Conservation (phyloP, 2,329 filamentous ascomycete species). For the Conoideocrella luteorostrata region DNA sequence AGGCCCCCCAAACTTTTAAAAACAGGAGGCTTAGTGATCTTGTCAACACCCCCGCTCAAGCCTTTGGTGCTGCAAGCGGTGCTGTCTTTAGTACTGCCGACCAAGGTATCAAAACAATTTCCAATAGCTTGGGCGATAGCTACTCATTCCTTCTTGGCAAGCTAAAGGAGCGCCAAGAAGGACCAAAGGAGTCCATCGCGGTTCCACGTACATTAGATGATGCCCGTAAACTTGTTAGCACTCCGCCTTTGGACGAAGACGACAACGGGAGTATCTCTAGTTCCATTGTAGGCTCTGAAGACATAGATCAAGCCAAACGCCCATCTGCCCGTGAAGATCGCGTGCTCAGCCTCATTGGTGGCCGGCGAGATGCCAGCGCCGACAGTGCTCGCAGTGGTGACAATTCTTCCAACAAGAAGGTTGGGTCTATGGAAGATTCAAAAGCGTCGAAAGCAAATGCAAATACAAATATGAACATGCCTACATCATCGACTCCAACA, state of each 20-base stretch:
- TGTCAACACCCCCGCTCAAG: slow-evolving; percentile 76
- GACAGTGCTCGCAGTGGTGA: slow-evolving; percentile 64
- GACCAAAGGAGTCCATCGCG: slow-evolving; percentile 39
- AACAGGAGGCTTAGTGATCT: slow-evolving; percentile 78
- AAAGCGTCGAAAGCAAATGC: too few species aligned
- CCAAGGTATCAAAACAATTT: slow-evolving; percentile 85
- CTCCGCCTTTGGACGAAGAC: slow-evolving; percentile 58
- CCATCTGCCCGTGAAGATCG: slow-evolving; percentile 49
- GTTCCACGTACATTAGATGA: slow-evolving; percentile 91
- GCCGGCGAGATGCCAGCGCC: slow-evolving; percentile 67
- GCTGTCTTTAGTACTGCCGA: slow-evolving; percentile 84
- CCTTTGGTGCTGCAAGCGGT: slow-evolving; percentile 76
- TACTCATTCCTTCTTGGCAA: slow-evolving; percentile 91
- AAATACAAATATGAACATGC: too few species aligned
- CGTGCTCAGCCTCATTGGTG: slow-evolving; percentile 64
- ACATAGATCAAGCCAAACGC: slow-evolving; percentile 24
- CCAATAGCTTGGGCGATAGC: slow-evolving; percentile 82
- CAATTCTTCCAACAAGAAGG: slow-evolving; percentile 57
- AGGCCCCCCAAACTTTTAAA: slow-evolving; percentile 45
- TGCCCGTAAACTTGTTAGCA: slow-evolving; percentile 79
- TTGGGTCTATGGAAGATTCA: slow-evolving; percentile 41
- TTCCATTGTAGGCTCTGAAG: slow-evolving; percentile 35
- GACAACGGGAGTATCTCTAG: slow-evolving; percentile 55
- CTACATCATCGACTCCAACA: slow-evolving; percentile 51
- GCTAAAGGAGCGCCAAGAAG: slow-evolving; percentile 62